Evolutionary conservation across 1,284 basidiomycete species (phyloP).

Genomic region (Microbotryum lychnidis-dioicae): DNA sequence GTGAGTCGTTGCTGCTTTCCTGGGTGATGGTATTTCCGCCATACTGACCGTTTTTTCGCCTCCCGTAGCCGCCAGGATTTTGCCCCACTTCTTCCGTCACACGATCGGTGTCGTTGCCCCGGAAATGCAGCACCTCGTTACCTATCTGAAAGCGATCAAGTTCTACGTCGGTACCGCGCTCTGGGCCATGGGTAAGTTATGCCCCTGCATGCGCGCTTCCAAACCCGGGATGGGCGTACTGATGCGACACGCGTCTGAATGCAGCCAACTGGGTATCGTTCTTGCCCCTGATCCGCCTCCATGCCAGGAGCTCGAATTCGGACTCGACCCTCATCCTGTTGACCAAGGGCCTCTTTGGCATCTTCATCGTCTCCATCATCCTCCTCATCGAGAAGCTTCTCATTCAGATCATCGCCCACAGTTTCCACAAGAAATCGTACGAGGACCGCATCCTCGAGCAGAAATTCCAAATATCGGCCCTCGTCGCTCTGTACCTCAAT

Average conservation of each 20-base stretch:
- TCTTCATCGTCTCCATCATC: constrained; percentile 62
- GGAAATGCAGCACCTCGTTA: constrained; percentile 60
- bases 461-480: constrained; percentile 64
- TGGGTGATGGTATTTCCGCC: too few species aligned
- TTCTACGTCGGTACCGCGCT: constrained; percentile 23
- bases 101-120: constrained; percentile 67
- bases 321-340: constrained; percentile 47
- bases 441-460: constrained; percentile 72
- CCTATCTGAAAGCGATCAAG: constrained; percentile 61
- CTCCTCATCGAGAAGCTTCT: constrained; percentile 74
- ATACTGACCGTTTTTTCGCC: too few species aligned
- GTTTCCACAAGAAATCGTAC: constrained; percentile 78
- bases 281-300: constrained; percentile 20
- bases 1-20: constrained; percentile 38
- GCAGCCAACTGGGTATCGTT: constrained; percentile 22
- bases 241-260: not conserved
- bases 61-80: constrained; percentile 28
- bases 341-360: constrained; percentile 62
- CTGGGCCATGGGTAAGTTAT: constrained; percentile 24
- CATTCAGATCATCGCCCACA: constrained; percentile 68
- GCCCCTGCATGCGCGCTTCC: not conserved
- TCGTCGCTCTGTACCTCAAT: constrained; percentile 70
- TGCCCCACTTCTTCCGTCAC: constrained; percentile 39
- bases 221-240: too few species aligned
- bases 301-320: constrained; percentile 3